Conservation (phyloP, 2,329 filamentous ascomycete species). For the Colletotrichum acutatum region DNA sequence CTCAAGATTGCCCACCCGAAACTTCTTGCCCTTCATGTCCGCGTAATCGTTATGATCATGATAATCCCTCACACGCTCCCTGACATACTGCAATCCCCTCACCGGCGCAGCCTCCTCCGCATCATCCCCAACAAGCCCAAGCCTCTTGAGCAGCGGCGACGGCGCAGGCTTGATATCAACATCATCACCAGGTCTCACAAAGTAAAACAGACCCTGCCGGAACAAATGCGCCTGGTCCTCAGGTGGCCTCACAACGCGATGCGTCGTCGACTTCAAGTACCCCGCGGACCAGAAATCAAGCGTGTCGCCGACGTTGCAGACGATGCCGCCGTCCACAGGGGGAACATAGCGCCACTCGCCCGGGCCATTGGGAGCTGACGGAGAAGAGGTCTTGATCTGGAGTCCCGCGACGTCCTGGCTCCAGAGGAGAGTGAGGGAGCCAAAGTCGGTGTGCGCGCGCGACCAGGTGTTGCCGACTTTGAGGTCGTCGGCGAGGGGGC, state of each 20-base stretch:
- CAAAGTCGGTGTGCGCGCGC: slow-evolving; percentile 61
- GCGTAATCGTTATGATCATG: slow-evolving; percentile 51
- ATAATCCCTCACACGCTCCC: slow-evolving; percentile 53
- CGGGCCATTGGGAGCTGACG: slow-evolving; percentile 6
- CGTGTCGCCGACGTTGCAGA: slow-evolving; percentile 53
- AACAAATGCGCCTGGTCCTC: slow-evolving; percentile 45
- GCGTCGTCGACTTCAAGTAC: slow-evolving; percentile 47
- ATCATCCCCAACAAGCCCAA: slow-evolving; percentile 40
- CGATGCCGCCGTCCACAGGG: slow-evolving; percentile 56
- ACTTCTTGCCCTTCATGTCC: slow-evolving; percentile 51
- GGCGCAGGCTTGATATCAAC: slow-evolving; percentile 44
- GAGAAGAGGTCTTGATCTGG: slow-evolving; percentile 52
- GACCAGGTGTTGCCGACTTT: slow-evolving; percentile 41
- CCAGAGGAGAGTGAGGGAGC: slow-evolving; percentile 63
- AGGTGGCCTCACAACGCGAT: slow-evolving; percentile 48
- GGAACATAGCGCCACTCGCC: slow-evolving; percentile 57
- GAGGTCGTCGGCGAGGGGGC: slow-evolving; percentile 53
- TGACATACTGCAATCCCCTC: slow-evolving; percentile 52
- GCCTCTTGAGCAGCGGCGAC: slow-evolving; percentile 42
- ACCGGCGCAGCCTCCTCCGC: slow-evolving; percentile 44
- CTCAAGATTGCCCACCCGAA: slow-evolving; percentile 51
- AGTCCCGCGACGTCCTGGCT: slow-evolving; percentile 64
- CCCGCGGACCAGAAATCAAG: slow-evolving; percentile 44
- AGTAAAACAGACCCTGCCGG: slow-evolving; percentile 50
- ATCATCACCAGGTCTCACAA: slow-evolving; percentile 47